phyloP scores from a whole-genome alignment of 768 basidiomycete genomes.

The Tubosaeta sp. region DNA sequence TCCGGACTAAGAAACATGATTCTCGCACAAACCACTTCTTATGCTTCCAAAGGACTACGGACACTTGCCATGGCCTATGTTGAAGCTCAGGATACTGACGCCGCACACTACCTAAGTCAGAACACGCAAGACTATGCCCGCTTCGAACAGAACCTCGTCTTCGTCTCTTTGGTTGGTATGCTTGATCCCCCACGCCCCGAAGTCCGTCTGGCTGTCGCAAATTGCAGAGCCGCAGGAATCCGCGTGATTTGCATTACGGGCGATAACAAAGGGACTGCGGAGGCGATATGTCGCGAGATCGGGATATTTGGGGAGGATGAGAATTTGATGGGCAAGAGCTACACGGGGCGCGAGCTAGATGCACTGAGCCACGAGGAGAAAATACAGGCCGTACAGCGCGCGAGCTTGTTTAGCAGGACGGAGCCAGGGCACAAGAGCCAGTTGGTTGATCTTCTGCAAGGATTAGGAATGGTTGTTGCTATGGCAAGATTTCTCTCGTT shows the following conservation, averaged over 20 bases:
- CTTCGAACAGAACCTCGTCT: slow-evolving; percentile 89
- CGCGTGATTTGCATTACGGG: slow-evolving; percentile 97
- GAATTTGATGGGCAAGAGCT: slow-evolving; percentile 91
- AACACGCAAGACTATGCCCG: slow-evolving; percentile 77
- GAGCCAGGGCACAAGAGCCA: slow-evolving; percentile 94
- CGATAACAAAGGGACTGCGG: slow-evolving; percentile 96
- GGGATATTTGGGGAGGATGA: slow-evolving; percentile 87
- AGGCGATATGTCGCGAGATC: slow-evolving; percentile 94
- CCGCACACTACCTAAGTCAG: slow-evolving; percentile 76
- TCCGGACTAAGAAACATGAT: slow-evolving; percentile 54
- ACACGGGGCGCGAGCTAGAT: slow-evolving; percentile 91
- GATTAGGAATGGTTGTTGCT: slow-evolving; percentile 88
- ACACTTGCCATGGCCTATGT: slow-evolving; percentile 90
- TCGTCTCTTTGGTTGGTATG: slow-evolving; percentile 97
- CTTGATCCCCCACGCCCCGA: slow-evolving; percentile 96
- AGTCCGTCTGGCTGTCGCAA: slow-evolving; percentile 79
- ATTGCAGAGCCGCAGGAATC: slow-evolving; percentile 90
- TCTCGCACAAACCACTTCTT: slow-evolving; percentile 61
- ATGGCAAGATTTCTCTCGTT: slow-evolving; percentile 55
- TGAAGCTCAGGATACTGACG: slow-evolving; percentile 70
- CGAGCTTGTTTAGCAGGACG: slow-evolving; percentile 88
- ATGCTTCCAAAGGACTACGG: slow-evolving; percentile 79
- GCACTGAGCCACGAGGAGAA: slow-evolving; percentile 77
- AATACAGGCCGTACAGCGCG: slow-evolving; percentile 78
- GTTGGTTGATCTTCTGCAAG: slow-evolving; percentile 90